phyloP scores from a whole-genome alignment of 345 rosid genomes.

The Cardamine resedifolia region DNA sequence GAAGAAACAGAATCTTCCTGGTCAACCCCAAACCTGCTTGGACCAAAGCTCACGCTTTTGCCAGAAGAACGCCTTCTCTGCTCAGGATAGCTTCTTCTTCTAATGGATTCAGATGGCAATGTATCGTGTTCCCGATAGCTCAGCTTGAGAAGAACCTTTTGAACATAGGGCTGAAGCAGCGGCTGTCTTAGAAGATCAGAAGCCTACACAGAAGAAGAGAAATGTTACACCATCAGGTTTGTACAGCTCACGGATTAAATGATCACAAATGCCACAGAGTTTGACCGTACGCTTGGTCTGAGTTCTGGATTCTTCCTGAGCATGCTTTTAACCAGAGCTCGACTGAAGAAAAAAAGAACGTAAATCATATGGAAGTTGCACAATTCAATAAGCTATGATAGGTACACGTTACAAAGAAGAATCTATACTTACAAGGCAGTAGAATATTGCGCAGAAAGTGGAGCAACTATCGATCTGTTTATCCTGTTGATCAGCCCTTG shows the following conservation, averaged over 20 bases:
- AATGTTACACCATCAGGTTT: conserved; percentile 12
- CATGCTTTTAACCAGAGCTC: conserved; percentile 95
- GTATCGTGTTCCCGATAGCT: conserved; percentile 68
- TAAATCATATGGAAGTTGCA: conserved; percentile 14
- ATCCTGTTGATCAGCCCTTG: conserved; percentile 98
- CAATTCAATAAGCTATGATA: not conserved
- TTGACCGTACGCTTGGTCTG: conserved; percentile 78
- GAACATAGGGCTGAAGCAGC: conserved; percentile 76
- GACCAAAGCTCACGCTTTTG: conserved; percentile 70
- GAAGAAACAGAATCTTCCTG: conserved; percentile 75
- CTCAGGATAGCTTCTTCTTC: conserved; percentile 61
- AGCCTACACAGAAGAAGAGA: conserved; percentile 57
- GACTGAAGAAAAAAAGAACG: conserved; percentile 49
- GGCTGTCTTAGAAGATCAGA: conserved; percentile 78
- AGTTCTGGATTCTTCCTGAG: conserved; percentile 98
- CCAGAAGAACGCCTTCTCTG: conserved; percentile 51
- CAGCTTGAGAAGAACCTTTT: conserved; percentile 66
- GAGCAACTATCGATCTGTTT: conserved; percentile 88
- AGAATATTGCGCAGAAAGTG: conserved; percentile 86
- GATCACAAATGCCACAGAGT: conserved; percentile 23
- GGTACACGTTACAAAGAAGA: conserved; percentile 5
- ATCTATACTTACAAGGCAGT: conserved; percentile 73
- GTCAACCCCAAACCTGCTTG: conserved; percentile 71
- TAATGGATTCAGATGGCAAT: conserved; percentile 52
- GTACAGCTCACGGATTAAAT: not conserved